Conservation (phyloP, 768 basidiomycete genomes). For the Gymnopilus dilepis region DNA sequence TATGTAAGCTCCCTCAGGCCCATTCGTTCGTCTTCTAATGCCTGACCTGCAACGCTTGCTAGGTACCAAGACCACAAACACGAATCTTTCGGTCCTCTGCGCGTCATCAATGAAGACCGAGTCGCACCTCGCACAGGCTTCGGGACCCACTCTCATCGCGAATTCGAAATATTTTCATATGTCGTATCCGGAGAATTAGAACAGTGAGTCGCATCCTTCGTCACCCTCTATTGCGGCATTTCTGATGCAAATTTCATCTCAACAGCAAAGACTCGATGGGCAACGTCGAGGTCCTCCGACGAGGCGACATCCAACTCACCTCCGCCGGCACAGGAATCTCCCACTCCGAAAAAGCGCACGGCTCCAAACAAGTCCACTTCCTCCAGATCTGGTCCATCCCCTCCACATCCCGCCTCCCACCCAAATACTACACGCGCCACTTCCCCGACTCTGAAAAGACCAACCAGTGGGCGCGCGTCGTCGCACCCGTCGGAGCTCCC, state of each 20-base stretch:
- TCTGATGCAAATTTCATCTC: background rate
- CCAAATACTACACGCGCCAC: constrained; percentile 87
- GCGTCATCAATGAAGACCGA: constrained; percentile 95
- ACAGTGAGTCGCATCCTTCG: constrained; percentile 58
- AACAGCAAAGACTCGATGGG: constrained; percentile 88
- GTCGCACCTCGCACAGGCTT: constrained; percentile 83
- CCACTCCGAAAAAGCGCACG: constrained; percentile 67
- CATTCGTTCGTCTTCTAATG: background rate
- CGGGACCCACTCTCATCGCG: constrained; percentile 81
- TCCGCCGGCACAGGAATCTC: constrained; percentile 91
- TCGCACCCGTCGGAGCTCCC: constrained; percentile 69
- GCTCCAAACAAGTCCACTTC: constrained; percentile 51
- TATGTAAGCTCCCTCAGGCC: constrained; percentile 45
- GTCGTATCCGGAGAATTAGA: constrained; percentile 79
- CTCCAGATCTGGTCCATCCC: constrained; percentile 55
- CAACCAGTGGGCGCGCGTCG: constrained; percentile 72
- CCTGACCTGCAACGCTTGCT: background rate
- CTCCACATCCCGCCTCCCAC: constrained; percentile 52
- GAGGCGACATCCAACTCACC: constrained; percentile 91
- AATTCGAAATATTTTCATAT: constrained; percentile 94
- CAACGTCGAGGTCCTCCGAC: constrained; percentile 86
- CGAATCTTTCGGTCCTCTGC: constrained; percentile 71
- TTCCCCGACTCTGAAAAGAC: constrained; percentile 85
- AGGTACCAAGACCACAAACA: constrained; percentile 68
- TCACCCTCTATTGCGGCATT: too few relatives aligned